Conservation (phyloP, 306 rosid species). For the Vigna hirtella region DNA sequence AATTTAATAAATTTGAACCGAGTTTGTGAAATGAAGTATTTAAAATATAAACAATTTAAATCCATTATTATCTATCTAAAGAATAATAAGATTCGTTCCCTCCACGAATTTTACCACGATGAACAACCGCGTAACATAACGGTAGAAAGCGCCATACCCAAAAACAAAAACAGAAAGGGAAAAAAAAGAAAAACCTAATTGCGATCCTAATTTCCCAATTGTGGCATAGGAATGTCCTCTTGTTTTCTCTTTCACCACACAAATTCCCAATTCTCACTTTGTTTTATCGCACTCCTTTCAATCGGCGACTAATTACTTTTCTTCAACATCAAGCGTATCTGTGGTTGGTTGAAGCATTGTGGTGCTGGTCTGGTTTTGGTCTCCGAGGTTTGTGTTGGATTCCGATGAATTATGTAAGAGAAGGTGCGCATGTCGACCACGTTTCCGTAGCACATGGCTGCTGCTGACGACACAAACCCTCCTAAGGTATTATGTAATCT, state of each 20-base stretch:
- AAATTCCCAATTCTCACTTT: slow-evolving; percentile 21
- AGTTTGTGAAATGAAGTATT: no score
- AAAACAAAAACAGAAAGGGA: background rate
- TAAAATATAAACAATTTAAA: no score
- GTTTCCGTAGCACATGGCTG: slow-evolving; percentile 55
- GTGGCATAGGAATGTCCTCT: slow-evolving; percentile 48
- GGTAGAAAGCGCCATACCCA: background rate
- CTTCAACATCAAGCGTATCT: slow-evolving; percentile 11
- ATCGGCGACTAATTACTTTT: background rate
- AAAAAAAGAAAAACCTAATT: background rate
- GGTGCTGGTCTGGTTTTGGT: background rate
- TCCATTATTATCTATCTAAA: no score
- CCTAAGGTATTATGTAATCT: slow-evolving; percentile 43
- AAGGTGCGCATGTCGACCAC: slow-evolving; percentile 39
- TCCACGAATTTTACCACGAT: background rate
- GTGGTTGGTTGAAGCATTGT: slow-evolving; percentile 34
- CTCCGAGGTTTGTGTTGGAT: slow-evolving; percentile 35
- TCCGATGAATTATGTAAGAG: slow-evolving; percentile 51
- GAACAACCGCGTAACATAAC: slow-evolving; percentile 8
- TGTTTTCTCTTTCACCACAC: slow-evolving; percentile 38
- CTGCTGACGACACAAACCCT: slow-evolving; percentile 40
- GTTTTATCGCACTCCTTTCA: background rate
- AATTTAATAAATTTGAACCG: no score
- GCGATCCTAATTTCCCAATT: slow-evolving; percentile 32
- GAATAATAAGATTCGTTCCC: background rate